Percentiles rank a stretch among this genome's conserved stretches.
Conservation (phyloP, 306 rosid species). For the Leucaena leucocephala region DNA sequence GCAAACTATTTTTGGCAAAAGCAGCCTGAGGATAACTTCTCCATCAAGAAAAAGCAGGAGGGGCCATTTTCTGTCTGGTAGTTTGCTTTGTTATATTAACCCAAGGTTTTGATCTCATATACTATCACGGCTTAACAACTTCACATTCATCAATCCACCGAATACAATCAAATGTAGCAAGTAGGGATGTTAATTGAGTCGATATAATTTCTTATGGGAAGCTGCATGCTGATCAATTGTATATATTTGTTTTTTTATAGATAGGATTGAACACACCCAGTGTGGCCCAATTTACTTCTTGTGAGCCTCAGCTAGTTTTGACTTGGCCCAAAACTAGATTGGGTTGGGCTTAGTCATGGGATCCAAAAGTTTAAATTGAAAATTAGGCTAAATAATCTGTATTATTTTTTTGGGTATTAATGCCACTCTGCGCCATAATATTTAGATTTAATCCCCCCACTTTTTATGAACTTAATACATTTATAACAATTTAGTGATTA, state of each 20-base stretch:
- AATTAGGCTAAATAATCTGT: too few species aligned
- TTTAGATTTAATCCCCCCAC: neutral
- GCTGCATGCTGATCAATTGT: neutral
- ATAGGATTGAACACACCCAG: neutral
- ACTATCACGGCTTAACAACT: neutral
- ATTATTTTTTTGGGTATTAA: neutral
- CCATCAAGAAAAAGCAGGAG: slow-evolving; percentile 40
- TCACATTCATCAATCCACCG: neutral
- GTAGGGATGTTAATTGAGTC: neutral
- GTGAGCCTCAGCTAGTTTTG: too few species aligned
- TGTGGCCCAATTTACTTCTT: neutral
- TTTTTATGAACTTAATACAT: too few species aligned
- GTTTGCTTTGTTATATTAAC: neutral
- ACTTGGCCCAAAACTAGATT: too few species aligned
- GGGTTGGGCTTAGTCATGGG: too few species aligned
- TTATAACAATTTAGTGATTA: too few species aligned
- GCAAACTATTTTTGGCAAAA: slow-evolving; percentile 78
- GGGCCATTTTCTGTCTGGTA: slow-evolving; percentile 1
- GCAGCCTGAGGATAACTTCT: slow-evolving; percentile 72
- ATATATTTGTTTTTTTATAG: too few species aligned
- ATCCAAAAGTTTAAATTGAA: too few species aligned
- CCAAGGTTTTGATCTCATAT: slow-evolving; percentile 19
- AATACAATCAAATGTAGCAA: neutral
- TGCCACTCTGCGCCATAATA: neutral
- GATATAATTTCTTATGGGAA: neutral